Conservation (phyloP, 768 basidiomycete species). For the Tubosaeta sp. region DNA sequence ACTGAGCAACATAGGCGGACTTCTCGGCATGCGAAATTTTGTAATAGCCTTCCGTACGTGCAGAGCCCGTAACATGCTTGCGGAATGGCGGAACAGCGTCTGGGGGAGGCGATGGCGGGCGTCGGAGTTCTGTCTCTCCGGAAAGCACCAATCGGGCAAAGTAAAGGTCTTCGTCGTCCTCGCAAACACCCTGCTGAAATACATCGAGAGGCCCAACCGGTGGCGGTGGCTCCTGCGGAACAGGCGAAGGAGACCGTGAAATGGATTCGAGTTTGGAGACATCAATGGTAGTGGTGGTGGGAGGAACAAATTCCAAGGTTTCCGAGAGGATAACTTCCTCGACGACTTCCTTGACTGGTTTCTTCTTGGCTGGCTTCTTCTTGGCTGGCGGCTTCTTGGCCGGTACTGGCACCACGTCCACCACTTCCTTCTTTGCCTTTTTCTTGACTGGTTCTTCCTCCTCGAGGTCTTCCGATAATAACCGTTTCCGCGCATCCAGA, state of each 20-base stretch:
- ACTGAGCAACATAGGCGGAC: slow-evolving; percentile 88
- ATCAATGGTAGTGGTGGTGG: slow-evolving; percentile 48
- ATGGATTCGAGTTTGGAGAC: slow-evolving; percentile 41
- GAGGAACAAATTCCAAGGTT: slow-evolving; percentile 45
- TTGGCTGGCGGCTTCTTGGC: slow-evolving; percentile 22
- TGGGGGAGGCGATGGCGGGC: slow-evolving; percentile 30
- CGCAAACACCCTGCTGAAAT: slow-evolving; percentile 54
- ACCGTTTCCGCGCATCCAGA: slow-evolving; percentile 41
- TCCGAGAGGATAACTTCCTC: slow-evolving; percentile 52
- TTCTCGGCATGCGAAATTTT: slow-evolving; percentile 91
- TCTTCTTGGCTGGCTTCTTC: slow-evolving; percentile 37
- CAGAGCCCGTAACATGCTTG: slow-evolving; percentile 79
- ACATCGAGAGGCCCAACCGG: slow-evolving; percentile 51
- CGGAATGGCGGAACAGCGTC: slow-evolving; percentile 54
- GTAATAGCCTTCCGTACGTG: slow-evolving; percentile 93
- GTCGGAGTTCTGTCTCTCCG: slow-evolving; percentile 22
- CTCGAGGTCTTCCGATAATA: slow-evolving; percentile 38
- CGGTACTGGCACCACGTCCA: slow-evolving; percentile 28
- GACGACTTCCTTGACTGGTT: slow-evolving; percentile 34
- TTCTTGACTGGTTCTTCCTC: slow-evolving; percentile 30
- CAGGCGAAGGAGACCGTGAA: slow-evolving; percentile 49
- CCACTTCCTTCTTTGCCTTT: slow-evolving; percentile 27
- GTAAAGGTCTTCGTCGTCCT: slow-evolving; percentile 89
- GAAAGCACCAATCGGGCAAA: slow-evolving; percentile 48
- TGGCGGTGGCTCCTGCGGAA: slow-evolving; percentile 38